Percentiles rank a stretch among this genome's conserved stretches.
phyloP scores from a whole-genome alignment of 1,139 yeast species.

The Taphrina confusa region DNA sequence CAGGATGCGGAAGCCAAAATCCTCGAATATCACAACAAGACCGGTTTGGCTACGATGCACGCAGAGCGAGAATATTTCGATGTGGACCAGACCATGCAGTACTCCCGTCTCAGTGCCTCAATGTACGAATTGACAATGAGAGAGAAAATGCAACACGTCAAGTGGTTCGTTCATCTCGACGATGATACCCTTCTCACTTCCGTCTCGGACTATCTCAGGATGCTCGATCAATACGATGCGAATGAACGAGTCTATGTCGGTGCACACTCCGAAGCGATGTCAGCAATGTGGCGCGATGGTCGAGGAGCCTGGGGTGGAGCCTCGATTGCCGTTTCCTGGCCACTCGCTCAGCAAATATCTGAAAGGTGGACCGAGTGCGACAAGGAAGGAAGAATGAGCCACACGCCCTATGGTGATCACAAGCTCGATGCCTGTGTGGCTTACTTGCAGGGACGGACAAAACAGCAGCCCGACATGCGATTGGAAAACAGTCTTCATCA shows the following conservation, averaged over 20 bases:
- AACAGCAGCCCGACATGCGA: conserved; percentile 1
- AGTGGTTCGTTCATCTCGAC: conserved; percentile 8
- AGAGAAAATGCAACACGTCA: not conserved
- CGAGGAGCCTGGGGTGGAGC: conserved; percentile 26
- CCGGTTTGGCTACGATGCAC: not conserved
- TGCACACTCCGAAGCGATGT: not conserved
- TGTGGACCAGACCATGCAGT: conserved; percentile 14
- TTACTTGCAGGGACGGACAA: conserved; percentile 8
- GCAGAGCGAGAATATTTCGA: not conserved
- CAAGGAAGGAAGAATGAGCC: conserved; percentile 3
- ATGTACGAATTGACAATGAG: conserved; percentile 3
- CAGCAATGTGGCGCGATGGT: conserved; percentile 5
- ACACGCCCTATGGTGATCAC: conserved; percentile 9
- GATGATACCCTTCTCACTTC: conserved; percentile 14
- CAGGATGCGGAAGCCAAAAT: not conserved
- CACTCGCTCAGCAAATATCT: conserved; percentile 1
- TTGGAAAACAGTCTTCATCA: conserved; percentile 7
- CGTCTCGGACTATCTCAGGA: not conserved
- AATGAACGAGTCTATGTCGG: conserved; percentile 5
- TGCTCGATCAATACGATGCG: conserved; percentile 11
- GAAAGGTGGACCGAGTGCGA: conserved; percentile 7
- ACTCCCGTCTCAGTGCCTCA: conserved; percentile 9
- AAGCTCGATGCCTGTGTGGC: conserved; percentile 23
- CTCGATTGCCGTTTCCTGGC: conserved; percentile 1
- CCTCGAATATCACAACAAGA: not conserved